Conservation (phyloP, 2,329 filamentous ascomycete species). For the Aspergillus sp. region DNA sequence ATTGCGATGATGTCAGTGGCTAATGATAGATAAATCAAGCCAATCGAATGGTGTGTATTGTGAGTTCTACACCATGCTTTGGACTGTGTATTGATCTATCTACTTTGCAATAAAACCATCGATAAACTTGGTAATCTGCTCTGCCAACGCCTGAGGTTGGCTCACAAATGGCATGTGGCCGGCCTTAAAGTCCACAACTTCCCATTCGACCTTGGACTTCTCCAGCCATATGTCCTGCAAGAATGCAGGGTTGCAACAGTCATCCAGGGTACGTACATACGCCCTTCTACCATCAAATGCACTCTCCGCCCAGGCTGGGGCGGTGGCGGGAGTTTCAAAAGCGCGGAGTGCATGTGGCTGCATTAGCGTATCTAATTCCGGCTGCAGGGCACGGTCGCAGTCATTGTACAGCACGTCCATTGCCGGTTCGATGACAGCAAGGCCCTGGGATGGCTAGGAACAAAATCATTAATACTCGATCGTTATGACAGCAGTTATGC, state of each 20-base stretch:
- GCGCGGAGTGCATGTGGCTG: conserved; percentile 11
- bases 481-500: not conserved
- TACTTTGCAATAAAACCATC: conserved; percentile 5
- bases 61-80: not conserved
- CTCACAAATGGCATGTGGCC: conserved; percentile 12
- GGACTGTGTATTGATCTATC: not conserved
- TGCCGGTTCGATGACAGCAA: conserved; percentile 7
- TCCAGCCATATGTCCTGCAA: conserved; percentile 12
- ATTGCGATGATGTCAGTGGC: not conserved
- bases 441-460: conserved; percentile 6
- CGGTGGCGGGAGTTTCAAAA: conserved; percentile 8
- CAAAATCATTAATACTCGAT: not conserved
- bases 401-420: conserved; percentile 12
- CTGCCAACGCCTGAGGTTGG: conserved; percentile 6
- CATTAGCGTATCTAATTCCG: conserved; percentile 5
- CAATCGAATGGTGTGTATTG: not conserved
- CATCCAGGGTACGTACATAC: conserved; percentile 9
- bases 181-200: conserved; percentile 12
- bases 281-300: conserved; percentile 10
- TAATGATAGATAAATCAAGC: not conserved
- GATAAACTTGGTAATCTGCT: conserved; percentile 6
- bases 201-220: conserved; percentile 12
- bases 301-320: conserved; percentile 12
- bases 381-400: conserved; percentile 4
- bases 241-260: conserved; percentile 6